Percentiles rank a stretch among this genome's conserved stretches.
Conservation (phyloP, 139 green algal genomes). For the Volvox reticuliferus region DNA sequence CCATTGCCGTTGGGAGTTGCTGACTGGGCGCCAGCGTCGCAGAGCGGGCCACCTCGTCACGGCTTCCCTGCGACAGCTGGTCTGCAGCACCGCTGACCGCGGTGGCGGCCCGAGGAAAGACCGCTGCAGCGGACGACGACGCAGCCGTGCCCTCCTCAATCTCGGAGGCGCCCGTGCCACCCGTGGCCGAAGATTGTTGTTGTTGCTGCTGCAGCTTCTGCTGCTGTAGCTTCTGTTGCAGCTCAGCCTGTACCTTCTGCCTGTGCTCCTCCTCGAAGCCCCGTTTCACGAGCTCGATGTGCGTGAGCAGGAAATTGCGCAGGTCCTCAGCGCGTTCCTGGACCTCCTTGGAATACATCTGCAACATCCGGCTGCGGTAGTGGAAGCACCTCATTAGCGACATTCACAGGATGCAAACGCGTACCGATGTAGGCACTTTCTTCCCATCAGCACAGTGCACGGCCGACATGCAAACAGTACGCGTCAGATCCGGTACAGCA, state of each 20-base stretch:
- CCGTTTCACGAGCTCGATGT: slow-evolving; percentile 52
- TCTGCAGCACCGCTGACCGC: neutral
- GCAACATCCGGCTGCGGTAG: slow-evolving; percentile 7
- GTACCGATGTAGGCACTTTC: too few relatives aligned
- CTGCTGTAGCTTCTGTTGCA: slow-evolving; percentile 10
- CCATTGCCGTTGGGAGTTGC: neutral
- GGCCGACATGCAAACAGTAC: too few relatives aligned
- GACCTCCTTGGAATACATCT: neutral
- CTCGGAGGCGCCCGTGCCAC: neutral
- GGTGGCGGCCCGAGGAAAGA: neutral
- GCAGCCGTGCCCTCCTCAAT: neutral
- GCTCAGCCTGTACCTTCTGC: neutral
- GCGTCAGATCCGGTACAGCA: too few relatives aligned
- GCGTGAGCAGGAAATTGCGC: slow-evolving; percentile 46
- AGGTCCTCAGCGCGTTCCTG: slow-evolving; percentile 31
- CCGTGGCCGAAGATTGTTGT: neutral
- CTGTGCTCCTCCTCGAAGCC: neutral
- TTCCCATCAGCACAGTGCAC: too few relatives aligned
- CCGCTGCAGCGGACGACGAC: too few relatives aligned
- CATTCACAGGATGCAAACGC: too few relatives aligned
- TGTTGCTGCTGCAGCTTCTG: slow-evolving; percentile 20
- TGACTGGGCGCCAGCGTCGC: neutral
- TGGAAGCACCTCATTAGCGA: too few relatives aligned
- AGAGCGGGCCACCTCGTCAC: neutral
- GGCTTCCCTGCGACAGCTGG: neutral